These are phyloP conservation scores for Misopates orontium DNA, from an alignment of 257 asterid species.

Conservation along the genomic window DNA sequence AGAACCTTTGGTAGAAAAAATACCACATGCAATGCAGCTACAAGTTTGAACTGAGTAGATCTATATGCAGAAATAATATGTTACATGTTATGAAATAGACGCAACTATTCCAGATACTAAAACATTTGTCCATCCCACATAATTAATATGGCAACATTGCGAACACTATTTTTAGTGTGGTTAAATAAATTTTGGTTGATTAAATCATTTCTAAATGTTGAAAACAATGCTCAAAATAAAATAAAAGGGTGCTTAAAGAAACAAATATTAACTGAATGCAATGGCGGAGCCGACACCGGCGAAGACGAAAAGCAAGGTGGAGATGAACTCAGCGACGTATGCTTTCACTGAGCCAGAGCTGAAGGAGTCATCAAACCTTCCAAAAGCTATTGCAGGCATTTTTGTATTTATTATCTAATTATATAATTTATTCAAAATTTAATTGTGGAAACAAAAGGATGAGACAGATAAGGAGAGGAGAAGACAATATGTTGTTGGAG, in stretches of 20 bases:
- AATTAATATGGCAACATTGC: too few relatives aligned
- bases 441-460: not conserved
- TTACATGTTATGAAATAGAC: too few relatives aligned
- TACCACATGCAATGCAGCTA: too few relatives aligned
- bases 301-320: conserved; percentile 58
- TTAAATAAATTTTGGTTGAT: too few relatives aligned
- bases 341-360: conserved; percentile 42
- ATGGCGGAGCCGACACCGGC: conserved; percentile 66
- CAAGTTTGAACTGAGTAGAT: too few relatives aligned
- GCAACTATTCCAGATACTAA: too few relatives aligned
- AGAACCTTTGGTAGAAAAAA: too few relatives aligned
- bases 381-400: conserved; percentile 55
- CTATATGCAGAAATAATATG: too few relatives aligned
- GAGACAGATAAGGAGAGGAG: not conserved
- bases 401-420: not conserved
- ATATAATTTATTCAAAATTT: not conserved
- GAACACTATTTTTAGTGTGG: too few relatives aligned
- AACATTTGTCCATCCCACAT: too few relatives aligned
- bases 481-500: not conserved
- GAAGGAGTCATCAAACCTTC: conserved; percentile 50
- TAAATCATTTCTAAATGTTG: too few relatives aligned
- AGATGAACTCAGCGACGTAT: conserved; percentile 57
- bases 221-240: too few relatives aligned
- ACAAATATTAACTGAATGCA: conserved; percentile 41
- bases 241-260: not conserved